These are phyloP conservation scores for Martiniozyma asiatica DNA, from an alignment of 1,139 yeast species.

Conservation along the genomic window DNA sequence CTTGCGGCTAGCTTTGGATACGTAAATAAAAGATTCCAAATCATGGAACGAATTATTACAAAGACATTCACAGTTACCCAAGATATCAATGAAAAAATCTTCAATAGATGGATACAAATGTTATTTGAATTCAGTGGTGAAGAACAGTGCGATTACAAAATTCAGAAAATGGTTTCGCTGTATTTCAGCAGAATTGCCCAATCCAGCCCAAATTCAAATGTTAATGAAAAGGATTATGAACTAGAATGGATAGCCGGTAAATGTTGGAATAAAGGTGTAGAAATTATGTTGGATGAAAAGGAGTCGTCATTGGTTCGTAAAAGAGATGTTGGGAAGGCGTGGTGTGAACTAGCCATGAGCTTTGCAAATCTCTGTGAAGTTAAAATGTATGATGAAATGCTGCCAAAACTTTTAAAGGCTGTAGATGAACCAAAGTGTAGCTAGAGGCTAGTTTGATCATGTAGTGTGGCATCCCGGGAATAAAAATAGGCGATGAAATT, in stretches of 20 bases:
- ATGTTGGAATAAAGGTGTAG: constrained; percentile 19
- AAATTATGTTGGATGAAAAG: constrained; percentile 8
- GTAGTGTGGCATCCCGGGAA: no score
- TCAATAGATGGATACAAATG: constrained; percentile 11
- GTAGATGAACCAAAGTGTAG: no score
- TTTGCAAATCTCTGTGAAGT: no score
- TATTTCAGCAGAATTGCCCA: no score
- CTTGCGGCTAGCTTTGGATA: neutral
- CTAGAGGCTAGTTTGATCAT: no score
- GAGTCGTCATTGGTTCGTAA: constrained; percentile 3
- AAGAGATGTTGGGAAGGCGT: constrained; percentile 1
- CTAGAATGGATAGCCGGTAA: constrained; percentile 19
- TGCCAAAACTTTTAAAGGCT: no score
- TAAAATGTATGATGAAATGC: no score
- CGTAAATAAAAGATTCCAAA: constrained; percentile 5
- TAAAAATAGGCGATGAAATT: no score
- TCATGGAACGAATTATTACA: constrained; percentile 7
- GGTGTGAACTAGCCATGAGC: constrained; percentile 4
- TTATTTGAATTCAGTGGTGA: constrained; percentile 5
- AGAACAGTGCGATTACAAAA: no score
- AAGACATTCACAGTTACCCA: constrained; percentile 5
- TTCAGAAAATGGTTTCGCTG: no score
- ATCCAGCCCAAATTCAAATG: neutral
- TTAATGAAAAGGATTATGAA: constrained; percentile 10
- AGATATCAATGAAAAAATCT: constrained; percentile 1